Base-by-base conservation (phyloP, 75 land plant species). In the Larix kaempferi region DNA sequence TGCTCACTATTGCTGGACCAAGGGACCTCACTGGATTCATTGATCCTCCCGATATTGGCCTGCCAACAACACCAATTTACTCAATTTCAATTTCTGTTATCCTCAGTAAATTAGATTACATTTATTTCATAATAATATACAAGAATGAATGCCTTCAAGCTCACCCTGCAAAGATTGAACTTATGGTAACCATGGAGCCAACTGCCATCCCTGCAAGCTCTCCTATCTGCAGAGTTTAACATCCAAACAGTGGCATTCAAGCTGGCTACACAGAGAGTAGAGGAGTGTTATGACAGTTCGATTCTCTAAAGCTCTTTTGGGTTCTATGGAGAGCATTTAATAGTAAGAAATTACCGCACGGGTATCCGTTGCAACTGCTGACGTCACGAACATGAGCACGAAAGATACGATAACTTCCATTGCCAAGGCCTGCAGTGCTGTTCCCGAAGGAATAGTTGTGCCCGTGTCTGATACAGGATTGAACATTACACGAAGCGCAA, bases 21-120 rank as follows among this genome's bases (percentile, higher is more conserved):
- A 92, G 63, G 63, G 82, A 90, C 75, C 96, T 88, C n/a, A 88
- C 90, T 10, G 92, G 94, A 73, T 92, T 94, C 94, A 94, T 94
- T 19, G 94, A 92, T 73, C 91, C 96, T 41, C 94, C 92, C 15
- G 96, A 86, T 61, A 92, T 78, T 7, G 94, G 87, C 80, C 96
- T 94, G 88, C 55, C 49, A 44, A 44, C 49, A 65, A 16, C 8
- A 29, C 3, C 0, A 33, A 12, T 19, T 16, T 17, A 27, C 17
- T 33, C 69, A 64, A 15, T 4, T 25, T 62, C n/a, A 13, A 23
- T 13, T 62, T 62, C 13, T 3, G 4, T 16, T 27, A 25, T 25
- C 25, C 16, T 4, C 25, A 29, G n/a, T n/a, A n/a, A n/a, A n/a
- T n/a, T n/a, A n/a, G n/a, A n/a, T 29, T 29, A 29, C 33, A 15